Conservation (phyloP, 116 monocot genomes). For the Dioscorea cayenensis region DNA sequence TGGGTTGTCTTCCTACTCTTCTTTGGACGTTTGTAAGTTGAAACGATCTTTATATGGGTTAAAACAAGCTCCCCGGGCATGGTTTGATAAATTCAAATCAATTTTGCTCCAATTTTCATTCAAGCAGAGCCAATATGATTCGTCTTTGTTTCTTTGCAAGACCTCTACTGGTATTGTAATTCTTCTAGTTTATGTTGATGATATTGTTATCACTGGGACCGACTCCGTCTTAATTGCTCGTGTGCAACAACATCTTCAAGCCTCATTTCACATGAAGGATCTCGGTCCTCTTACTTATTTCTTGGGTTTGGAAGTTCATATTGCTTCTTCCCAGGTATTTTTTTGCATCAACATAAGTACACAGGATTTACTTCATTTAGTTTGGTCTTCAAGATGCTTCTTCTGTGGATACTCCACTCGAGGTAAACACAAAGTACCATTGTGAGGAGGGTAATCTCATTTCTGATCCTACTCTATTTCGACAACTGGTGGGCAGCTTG, state of each 20-base stretch:
- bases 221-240: background rate
- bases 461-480: no score
- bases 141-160: background rate
- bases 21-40: no score
- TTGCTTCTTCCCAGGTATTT: background rate
- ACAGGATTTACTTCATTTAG: background rate
- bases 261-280: slow-evolving; percentile 17
- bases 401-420: no score
- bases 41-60: no score
- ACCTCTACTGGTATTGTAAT: slow-evolving; percentile 5
- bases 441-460: no score
- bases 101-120: no score
- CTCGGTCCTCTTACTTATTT: slow-evolving; percentile 2
- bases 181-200: slow-evolving; percentile 4
- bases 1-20: no score
- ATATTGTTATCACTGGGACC: slow-evolving; percentile 6
- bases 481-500: no score
- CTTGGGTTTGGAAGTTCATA: slow-evolving; percentile 12
- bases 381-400: background rate
- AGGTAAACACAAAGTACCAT: no score
- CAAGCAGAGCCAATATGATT: no score
- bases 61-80: no score
- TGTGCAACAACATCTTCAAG: slow-evolving; percentile 2
- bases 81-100: no score
- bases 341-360: slow-evolving; percentile 16